Base-by-base conservation (phyloP, 2,329 filamentous ascomycete species). In the Beauveria varroae region DNA sequence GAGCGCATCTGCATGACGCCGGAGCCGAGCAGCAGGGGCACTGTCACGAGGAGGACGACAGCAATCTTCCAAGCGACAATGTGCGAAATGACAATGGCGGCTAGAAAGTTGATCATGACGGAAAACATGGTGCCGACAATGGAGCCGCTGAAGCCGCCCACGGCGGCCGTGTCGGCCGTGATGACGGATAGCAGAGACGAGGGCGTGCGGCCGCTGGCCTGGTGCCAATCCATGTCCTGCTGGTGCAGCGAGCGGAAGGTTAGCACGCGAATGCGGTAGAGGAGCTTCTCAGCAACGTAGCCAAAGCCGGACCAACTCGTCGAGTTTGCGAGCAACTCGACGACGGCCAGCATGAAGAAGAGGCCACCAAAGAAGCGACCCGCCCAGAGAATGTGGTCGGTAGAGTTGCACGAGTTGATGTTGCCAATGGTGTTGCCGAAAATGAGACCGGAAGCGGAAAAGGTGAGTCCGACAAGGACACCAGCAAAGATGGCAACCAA, bases 41-140 rank as follows among this genome's bases (percentile, higher is more conserved):
- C 84, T 9, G 84, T 79, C 0, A 87, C 81, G 6, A 92, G 77
- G 60, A 87, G 87, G 3, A 92, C 88, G 16, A 92, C 73, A 0
- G 88, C 88, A 63, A 92, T 90, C 68, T 85, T 88, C 89, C 89
- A 92, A 3, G 86, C 86, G 52, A 92, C 78, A 50, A 90, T 83
- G 64, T 89, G 86, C 0, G 87, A 85, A 10, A 91, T 69, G 34
- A 88, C 82, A 60, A 91, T 85, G 1, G 86, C 87, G 0, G 82
- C 84, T 18, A 90, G 64, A 30, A 91, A 83, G 70, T 89, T 90
- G 64, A 91, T 80, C 3, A 81, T 66, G 24, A 89, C 87, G 0
- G 87, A 86, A 62, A 90, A 84, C 22, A 89, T 74, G 0, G 86
- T 89, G 6, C 88, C 87, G 60, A 91, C 78, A 44, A 89, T 86